Evolutionary conservation across 495 filamentous ascomycete genomes (phyloP).

Genomic region (Letharia lupina): DNA sequence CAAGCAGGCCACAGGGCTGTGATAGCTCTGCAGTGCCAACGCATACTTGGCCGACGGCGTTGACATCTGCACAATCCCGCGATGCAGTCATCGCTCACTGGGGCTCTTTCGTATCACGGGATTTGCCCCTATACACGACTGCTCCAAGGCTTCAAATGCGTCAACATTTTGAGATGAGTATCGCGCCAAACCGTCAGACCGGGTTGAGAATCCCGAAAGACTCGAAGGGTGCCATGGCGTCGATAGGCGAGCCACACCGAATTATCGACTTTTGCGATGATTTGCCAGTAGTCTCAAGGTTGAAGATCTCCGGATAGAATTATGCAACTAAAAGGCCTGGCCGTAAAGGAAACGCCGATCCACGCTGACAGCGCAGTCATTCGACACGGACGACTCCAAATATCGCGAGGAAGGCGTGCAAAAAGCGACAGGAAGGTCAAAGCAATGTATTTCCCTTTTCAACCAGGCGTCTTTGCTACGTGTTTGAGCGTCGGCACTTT

Average conservation of each 20-base stretch:
- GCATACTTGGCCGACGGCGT: slow-evolving; percentile 13
- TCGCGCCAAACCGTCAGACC: slow-evolving; percentile 4
- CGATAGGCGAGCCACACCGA: slow-evolving; percentile 13
- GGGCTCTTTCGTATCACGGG: slow-evolving; percentile 11
- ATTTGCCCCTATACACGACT: slow-evolving; percentile 7
- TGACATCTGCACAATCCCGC: slow-evolving; percentile 11
- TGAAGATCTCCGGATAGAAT: slow-evolving; percentile 11
- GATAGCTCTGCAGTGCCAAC: slow-evolving; percentile 17
- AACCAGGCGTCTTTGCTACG: neutral
- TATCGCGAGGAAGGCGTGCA: neutral
- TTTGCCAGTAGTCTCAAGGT: neutral
- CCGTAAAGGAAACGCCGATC: neutral
- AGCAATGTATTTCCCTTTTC: neutral
- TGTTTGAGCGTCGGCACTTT: neutral
- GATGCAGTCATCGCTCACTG: slow-evolving; percentile 3
- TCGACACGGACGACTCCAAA: neutral
- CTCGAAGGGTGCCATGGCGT: slow-evolving; percentile 6
- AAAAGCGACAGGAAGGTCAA: neutral
- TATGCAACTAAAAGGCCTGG: slow-evolving; percentile 9
- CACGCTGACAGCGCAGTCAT: slow-evolving; percentile 10
- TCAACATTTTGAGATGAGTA: neutral
- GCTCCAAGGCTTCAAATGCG: neutral
- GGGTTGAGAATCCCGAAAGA: neutral
- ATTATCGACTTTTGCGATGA: neutral
- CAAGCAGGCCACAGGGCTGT: slow-evolving; percentile 8